A percentile compares a stretch with the other conserved stretches of the same genome.
Conservation (phyloP, 1,284 basidiomycete species). For the Stereum hirsutum region DNA sequence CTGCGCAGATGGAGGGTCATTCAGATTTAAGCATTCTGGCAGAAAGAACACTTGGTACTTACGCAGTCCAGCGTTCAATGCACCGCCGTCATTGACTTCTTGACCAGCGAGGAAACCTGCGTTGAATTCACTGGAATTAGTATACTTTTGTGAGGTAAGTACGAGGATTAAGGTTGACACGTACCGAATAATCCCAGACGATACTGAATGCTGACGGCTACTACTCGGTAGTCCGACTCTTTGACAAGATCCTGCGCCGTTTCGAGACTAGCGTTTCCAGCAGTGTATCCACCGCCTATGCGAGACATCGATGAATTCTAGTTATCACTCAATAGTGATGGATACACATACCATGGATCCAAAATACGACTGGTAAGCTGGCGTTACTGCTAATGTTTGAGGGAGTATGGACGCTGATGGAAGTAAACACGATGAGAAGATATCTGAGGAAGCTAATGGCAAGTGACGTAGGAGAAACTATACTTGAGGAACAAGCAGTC, state of each 20-base stretch:
- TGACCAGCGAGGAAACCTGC: slow-evolving; percentile 20
- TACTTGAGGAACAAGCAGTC: slow-evolving; percentile 36
- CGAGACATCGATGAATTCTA: background rate
- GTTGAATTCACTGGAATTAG: background rate
- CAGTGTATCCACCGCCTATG: slow-evolving; percentile 5
- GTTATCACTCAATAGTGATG: background rate
- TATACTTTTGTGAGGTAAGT: too few species aligned
- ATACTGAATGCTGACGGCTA: slow-evolving; percentile 31
- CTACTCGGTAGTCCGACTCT: slow-evolving; percentile 17
- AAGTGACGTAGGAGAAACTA: too few species aligned
- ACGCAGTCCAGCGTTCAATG: slow-evolving; percentile 22
- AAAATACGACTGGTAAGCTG: slow-evolving; percentile 28
- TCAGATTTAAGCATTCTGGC: too few species aligned
- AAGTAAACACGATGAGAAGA: background rate
- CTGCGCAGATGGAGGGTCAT: background rate
- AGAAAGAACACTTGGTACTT: too few species aligned
- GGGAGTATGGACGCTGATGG: slow-evolving; percentile 2
- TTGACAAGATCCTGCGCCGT: slow-evolving; percentile 8
- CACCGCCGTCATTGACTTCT: slow-evolving; percentile 17
- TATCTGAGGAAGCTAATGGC: background rate
- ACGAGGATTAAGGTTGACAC: too few species aligned
- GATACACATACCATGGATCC: slow-evolving; percentile 29
- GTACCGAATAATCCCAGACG: slow-evolving; percentile 31
- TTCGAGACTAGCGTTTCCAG: slow-evolving; percentile 5
- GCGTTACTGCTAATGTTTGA: background rate